phyloP scores from a whole-genome alignment of 345 rosid genomes.

The Arabidopsis arenosa region DNA sequence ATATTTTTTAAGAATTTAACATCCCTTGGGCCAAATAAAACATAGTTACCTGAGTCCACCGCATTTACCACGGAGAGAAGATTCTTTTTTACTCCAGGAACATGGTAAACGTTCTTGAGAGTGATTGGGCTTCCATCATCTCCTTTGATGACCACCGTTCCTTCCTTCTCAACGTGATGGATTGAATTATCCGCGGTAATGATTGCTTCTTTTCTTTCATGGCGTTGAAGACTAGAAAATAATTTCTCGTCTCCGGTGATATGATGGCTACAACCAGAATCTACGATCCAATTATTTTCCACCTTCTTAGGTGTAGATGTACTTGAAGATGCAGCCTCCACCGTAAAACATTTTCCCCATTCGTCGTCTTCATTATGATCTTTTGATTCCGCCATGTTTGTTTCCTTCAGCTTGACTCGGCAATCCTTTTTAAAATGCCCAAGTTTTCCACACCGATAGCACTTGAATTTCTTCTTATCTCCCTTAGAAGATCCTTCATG shows the following conservation, averaged over 20 bases:
- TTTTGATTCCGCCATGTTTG: constrained; percentile 7
- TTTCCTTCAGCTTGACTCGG: background rate
- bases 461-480: background rate
- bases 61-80: constrained; percentile 4
- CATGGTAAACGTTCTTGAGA: too few relatives aligned
- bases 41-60: constrained; percentile 12
- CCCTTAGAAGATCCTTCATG: background rate
- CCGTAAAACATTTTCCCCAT: background rate
- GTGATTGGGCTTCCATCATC: too few relatives aligned
- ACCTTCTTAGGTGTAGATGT: background rate
- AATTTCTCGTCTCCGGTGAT: too few relatives aligned
- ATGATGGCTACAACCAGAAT: constrained; percentile 22
- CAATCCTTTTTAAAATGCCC: background rate
- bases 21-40: background rate
- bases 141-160: too few relatives aligned
- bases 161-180: too few relatives aligned
- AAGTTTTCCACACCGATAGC: background rate
- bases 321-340: background rate
- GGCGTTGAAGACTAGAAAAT: too few relatives aligned
- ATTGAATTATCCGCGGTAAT: too few relatives aligned
- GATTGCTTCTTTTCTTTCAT: too few relatives aligned
- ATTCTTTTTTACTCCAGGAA: background rate
- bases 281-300: constrained; percentile 20
- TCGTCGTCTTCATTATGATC: background rate
- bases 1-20: background rate